Percentiles rank a stretch among this genome's conserved stretches.
phyloP scores from a whole-genome alignment of 2,329 filamentous ascomycete species.

The Thyridium curvatum region DNA sequence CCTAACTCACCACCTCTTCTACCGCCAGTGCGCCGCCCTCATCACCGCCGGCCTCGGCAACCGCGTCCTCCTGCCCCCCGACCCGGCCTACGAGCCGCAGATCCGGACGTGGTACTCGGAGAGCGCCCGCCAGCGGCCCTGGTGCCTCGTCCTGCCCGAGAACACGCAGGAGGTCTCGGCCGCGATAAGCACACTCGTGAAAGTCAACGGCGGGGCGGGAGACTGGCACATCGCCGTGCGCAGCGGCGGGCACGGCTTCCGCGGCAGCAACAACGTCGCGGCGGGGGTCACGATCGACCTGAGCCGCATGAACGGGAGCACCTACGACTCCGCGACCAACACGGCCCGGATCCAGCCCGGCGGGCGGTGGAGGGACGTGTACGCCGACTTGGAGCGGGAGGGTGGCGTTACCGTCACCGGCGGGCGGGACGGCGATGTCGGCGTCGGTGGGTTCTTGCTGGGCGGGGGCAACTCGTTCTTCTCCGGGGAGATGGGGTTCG shows the following conservation, averaged over 20 bases:
- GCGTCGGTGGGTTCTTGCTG: slow-evolving; percentile 24
- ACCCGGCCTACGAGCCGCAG: too few relatives aligned
- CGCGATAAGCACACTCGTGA: too few relatives aligned
- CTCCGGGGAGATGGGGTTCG: slow-evolving; percentile 21
- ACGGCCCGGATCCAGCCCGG: slow-evolving; percentile 26
- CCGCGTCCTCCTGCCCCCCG: slow-evolving; percentile 5
- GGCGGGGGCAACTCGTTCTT: slow-evolving; percentile 28
- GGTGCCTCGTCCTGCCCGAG: too few relatives aligned
- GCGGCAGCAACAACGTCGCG: slow-evolving; percentile 26
- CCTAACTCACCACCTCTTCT: too few relatives aligned
- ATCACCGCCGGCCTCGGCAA: slow-evolving; percentile 12
- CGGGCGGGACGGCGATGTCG: slow-evolving; percentile 27
- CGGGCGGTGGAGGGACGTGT: slow-evolving; percentile 29
- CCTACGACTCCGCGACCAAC: slow-evolving; percentile 18
- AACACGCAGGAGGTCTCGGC: too few relatives aligned
- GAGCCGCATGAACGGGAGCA: slow-evolving; percentile 20
- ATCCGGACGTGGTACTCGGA: too few relatives aligned
- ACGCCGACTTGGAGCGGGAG: slow-evolving; percentile 22
- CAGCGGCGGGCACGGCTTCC: slow-evolving; percentile 28
- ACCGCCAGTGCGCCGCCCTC: too few relatives aligned
- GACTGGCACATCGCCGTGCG: slow-evolving; percentile 23
- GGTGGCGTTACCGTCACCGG: slow-evolving; percentile 23
- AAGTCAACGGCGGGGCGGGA: too few relatives aligned
- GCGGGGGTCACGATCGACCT: slow-evolving; percentile 31
- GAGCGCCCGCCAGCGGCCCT: too few relatives aligned